Evolutionary conservation across 495 filamentous ascomycete genomes (phyloP).

Genomic region (Trichocladium antarcticum): DNA sequence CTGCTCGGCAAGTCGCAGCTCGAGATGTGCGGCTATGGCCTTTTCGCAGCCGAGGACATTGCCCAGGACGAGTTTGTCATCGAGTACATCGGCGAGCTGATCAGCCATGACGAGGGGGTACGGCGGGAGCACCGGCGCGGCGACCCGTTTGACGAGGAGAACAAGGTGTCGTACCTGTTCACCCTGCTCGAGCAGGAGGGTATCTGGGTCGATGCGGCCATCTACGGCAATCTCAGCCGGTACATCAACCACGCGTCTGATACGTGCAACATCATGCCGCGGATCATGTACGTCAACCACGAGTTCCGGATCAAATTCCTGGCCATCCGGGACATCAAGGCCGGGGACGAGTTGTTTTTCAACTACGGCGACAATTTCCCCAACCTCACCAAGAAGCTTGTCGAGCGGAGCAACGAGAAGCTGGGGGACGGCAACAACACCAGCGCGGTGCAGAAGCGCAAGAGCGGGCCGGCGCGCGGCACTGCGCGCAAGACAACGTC

Average conservation of each 20-base stretch:
- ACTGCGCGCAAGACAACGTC: constrained; percentile 18
- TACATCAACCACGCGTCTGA: constrained; percentile 58
- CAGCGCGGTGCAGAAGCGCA: constrained; percentile 12
- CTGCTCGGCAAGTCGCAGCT: constrained; percentile 51
- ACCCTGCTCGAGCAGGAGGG: constrained; percentile 46
- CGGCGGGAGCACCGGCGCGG: constrained; percentile 44
- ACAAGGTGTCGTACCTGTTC: constrained; percentile 54
- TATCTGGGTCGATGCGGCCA: constrained; percentile 42
- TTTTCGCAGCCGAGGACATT: constrained; percentile 53
- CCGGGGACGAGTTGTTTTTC: constrained; percentile 61
- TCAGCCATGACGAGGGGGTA: constrained; percentile 52
- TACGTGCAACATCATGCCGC: constrained; percentile 43
- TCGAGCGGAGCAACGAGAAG: constrained; percentile 36
- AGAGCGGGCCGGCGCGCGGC: constrained; percentile 9
- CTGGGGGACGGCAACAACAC: constrained; percentile 2
- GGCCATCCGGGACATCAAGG: constrained; percentile 45
- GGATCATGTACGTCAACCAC: constrained; percentile 51
- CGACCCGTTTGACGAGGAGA: constrained; percentile 51
- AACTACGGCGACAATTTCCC: constrained; percentile 50
- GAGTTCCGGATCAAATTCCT: constrained; percentile 58
- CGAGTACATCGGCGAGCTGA: constrained; percentile 64
- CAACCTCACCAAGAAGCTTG: constrained; percentile 39
- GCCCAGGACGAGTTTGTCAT: constrained; percentile 51
- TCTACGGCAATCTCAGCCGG: constrained; percentile 45
- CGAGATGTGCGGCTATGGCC: constrained; percentile 49